Percentiles rank a stretch among this genome's conserved stretches.
Evolutionary conservation across 2,329 filamentous ascomycete species (phyloP).

Genomic region (Emergomyces pasteurianus): DNA sequence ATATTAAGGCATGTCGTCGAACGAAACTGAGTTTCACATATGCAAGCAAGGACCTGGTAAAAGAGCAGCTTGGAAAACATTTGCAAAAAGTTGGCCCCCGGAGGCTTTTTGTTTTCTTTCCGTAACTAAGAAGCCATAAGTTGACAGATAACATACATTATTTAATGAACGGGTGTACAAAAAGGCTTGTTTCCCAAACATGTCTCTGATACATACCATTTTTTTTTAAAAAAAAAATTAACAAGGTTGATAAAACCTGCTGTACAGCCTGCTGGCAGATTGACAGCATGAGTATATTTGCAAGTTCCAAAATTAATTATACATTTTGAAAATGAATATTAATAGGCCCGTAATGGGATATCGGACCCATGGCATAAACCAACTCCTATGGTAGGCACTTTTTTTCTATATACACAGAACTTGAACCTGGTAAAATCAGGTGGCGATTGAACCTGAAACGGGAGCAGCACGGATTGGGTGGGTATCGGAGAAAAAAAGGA

Average conservation of each 20-base stretch:
- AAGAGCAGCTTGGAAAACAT: neutral
- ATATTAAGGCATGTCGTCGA: neutral
- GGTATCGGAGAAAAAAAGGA: neutral
- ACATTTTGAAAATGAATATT: neutral
- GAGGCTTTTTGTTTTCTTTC: no score
- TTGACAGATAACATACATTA: neutral
- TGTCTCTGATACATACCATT: neutral
- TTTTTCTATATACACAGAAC: neutral
- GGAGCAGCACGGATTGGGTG: no score
- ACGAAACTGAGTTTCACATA: neutral
- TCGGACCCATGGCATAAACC: neutral
- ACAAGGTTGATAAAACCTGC: neutral
- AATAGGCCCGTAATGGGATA: no score
- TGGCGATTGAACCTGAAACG: neutral
- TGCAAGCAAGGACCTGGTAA: neutral
- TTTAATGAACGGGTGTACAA: neutral
- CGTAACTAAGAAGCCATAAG: no score
- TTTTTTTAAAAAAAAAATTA: no score
- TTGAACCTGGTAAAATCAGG: neutral
- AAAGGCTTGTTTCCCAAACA: neutral
- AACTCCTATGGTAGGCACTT: neutral
- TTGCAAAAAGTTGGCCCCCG: neutral
- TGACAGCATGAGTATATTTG: neutral
- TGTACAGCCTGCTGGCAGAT: neutral
- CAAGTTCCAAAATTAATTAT: no score